Evolutionary conservation across 164 flowering plant genomes (phyloP).

Genomic region (Stephania japonica): DNA sequence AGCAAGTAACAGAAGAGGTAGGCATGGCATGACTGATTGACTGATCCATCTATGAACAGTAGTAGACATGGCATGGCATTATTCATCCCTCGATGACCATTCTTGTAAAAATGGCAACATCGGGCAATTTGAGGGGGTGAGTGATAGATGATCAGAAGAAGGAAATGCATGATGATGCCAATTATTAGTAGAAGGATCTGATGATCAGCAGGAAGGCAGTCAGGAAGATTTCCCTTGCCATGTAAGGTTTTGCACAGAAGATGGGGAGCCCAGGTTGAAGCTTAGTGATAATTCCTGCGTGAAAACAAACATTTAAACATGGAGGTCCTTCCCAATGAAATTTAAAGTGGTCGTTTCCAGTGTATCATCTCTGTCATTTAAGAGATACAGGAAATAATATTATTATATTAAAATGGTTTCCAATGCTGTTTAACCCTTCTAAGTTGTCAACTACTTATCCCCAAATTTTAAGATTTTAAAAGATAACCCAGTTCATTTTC

Average conservation of each 20-base stretch:
- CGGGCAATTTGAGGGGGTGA: slow-evolving; percentile 38
- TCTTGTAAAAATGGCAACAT: slow-evolving; percentile 45
- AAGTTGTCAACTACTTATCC: neutral
- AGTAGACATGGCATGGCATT: slow-evolving; percentile 44
- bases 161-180: slow-evolving; percentile 56
- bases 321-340: slow-evolving; percentile 26
- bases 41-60: slow-evolving; percentile 35
- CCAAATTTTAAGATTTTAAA: neutral
- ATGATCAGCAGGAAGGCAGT: slow-evolving; percentile 39
- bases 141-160: slow-evolving; percentile 43
- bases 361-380: slow-evolving; percentile 18
- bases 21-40: slow-evolving; percentile 48
- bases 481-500: neutral
- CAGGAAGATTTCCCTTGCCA: slow-evolving; percentile 53
- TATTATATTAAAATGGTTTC: neutral
- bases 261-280: slow-evolving; percentile 54
- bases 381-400: slow-evolving; percentile 11
- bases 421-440: neutral
- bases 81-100: slow-evolving; percentile 43
- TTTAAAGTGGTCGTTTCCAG: slow-evolving; percentile 21
- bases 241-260: slow-evolving; percentile 46
- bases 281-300: slow-evolving; percentile 79
- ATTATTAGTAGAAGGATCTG: slow-evolving; percentile 43
- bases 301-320: slow-evolving; percentile 80
- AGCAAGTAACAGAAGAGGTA: slow-evolving; percentile 36